Percentiles rank a stretch among this genome's conserved stretches.
phyloP scores from a whole-genome alignment of 192 early-diverging fungal genomes.

The Podila minutissima region DNA sequence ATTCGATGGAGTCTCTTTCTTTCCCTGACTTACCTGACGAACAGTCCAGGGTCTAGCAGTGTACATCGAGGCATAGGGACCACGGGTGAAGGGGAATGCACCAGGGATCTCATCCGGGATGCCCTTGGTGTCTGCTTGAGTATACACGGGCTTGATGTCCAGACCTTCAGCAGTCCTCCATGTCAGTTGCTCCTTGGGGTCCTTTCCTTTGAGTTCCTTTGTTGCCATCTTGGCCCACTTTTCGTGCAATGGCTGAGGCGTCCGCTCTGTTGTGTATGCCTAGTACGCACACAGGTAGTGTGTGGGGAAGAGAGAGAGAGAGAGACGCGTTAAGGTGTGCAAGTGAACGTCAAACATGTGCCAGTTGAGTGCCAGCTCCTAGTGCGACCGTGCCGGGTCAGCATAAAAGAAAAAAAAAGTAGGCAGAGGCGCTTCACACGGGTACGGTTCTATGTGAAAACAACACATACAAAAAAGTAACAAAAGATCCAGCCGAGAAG shows the following conservation, averaged over 20 bases:
- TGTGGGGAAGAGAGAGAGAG: background rate
- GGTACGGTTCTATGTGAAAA: background rate
- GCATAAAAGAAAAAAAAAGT: background rate
- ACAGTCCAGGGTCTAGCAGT: constrained; percentile 88
- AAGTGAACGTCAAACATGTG: background rate
- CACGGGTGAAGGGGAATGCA: constrained; percentile 88
- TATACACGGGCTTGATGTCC: constrained; percentile 88
- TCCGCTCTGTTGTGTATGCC: constrained; percentile 44
- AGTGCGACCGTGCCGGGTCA: too few relatives aligned
- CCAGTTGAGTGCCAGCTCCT: background rate
- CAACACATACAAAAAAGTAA: background rate
- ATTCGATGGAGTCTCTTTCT: background rate
- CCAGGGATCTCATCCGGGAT: constrained; percentile 80
- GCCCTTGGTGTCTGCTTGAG: constrained; percentile 71
- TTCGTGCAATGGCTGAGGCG: constrained; percentile 67
- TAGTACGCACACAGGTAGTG: background rate
- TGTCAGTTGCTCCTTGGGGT: constrained; percentile 73
- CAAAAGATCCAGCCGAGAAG: background rate
- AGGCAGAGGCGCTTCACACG: background rate
- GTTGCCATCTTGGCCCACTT: constrained; percentile 78
- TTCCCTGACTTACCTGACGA: constrained; percentile 65
- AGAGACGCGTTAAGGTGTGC: background rate
- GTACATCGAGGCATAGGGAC: constrained; percentile 87
- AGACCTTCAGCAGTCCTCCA: constrained; percentile 90
- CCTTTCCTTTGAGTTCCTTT: constrained; percentile 91